phyloP scores from a whole-genome alignment of 2,329 filamentous ascomycete species.

The Epichloe uncinata region DNA sequence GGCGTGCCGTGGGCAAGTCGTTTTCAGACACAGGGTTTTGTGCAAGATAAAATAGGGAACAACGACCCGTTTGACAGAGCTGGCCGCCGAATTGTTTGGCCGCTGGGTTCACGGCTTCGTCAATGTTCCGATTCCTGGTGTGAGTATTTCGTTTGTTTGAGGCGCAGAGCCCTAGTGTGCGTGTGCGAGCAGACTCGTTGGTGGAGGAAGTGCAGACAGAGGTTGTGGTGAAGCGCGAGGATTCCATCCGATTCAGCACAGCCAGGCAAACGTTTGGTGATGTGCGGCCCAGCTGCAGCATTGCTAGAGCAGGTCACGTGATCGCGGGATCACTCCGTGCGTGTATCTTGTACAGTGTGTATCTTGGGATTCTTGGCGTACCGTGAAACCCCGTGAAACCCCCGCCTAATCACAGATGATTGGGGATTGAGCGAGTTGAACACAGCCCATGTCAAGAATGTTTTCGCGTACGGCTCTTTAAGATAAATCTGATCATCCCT shows the following conservation, averaged over 20 bases:
- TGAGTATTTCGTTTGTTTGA: conserved; percentile 4
- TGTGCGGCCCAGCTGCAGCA: conserved; percentile 15
- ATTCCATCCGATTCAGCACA: conserved; percentile 1
- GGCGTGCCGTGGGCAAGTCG: neutral
- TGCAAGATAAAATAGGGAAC: conserved; percentile 1
- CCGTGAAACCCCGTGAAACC: too few species aligned
- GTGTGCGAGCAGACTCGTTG: conserved; percentile 4
- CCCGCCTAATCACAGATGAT: too few species aligned
- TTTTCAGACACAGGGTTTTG: neutral
- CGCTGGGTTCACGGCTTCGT: neutral
- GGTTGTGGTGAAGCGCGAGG: conserved; percentile 2
- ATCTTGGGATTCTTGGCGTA: neutral
- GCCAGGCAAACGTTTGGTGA: conserved; percentile 12
- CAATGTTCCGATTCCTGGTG: neutral
- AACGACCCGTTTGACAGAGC: neutral
- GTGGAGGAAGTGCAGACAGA: conserved; percentile 2
- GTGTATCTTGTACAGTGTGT: neutral
- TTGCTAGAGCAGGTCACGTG: conserved; percentile 19
- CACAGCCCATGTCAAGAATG: neutral
- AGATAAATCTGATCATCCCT: neutral
- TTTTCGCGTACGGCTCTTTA: neutral
- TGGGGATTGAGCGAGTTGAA: neutral
- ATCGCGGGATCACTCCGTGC: conserved; percentile 15
- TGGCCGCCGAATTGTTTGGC: neutral
- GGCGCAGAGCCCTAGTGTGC: conserved; percentile 7